Percentiles rank a stretch among this genome's conserved stretches.
Evolutionary conservation across 495 filamentous ascomycete species (phyloP).

Genomic region (Aspergillus asperescens): DNA sequence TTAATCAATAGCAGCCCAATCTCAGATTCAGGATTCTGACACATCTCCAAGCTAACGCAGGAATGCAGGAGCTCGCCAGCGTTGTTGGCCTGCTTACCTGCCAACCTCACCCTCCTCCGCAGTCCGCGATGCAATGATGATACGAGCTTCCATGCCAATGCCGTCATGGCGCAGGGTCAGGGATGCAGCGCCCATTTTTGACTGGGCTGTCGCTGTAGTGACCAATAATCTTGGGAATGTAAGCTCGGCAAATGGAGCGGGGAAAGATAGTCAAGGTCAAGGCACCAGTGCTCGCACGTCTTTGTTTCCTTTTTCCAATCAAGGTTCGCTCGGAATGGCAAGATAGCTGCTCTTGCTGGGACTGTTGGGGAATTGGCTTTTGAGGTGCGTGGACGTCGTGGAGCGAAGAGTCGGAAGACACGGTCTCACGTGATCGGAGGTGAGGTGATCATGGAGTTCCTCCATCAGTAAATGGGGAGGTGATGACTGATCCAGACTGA

Average conservation of each 20-base stretch:
- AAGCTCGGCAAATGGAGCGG: constrained; percentile 1
- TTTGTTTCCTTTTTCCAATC: neutral
- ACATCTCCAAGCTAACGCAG: neutral
- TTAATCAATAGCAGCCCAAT: neutral
- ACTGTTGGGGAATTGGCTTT: too few relatives aligned
- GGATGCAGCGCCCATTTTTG: neutral
- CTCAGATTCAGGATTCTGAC: neutral
- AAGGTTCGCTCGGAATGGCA: neutral
- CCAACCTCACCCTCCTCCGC: neutral
- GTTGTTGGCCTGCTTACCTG: neutral
- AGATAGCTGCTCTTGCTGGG: too few relatives aligned
- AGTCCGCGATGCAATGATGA: neutral
- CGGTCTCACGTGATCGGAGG: neutral
- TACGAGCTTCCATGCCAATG: neutral
- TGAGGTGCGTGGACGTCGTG: neutral
- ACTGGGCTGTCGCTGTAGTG: neutral
- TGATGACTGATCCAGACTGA: too few relatives aligned
- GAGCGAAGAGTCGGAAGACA: neutral
- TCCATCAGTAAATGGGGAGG: too few relatives aligned
- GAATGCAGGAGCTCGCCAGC: neutral
- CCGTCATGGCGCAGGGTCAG: constrained; percentile 4
- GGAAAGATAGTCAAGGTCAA: neutral
- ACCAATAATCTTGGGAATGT: neutral
- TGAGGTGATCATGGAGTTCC: neutral
- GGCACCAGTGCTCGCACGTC: neutral